Conservation (phyloP, 2,329 filamentous ascomycete genomes). For the Colletotrichum orchidophilum region DNA sequence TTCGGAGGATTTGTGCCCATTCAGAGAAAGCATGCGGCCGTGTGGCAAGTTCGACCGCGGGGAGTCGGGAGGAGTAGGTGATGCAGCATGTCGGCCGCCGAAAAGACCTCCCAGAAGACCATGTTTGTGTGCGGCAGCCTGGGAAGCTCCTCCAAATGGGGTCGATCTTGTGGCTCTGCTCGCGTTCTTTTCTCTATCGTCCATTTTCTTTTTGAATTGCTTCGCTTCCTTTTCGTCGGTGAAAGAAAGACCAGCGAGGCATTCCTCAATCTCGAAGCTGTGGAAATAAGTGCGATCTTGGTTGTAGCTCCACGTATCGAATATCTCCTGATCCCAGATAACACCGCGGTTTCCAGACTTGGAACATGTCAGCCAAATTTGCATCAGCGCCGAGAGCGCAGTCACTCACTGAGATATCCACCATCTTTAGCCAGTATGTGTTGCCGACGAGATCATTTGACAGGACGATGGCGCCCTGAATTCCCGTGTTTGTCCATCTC, state of each 20-base stretch:
- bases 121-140: slow-evolving; percentile 52
- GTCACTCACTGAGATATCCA: slow-evolving; percentile 86
- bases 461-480: slow-evolving; percentile 91
- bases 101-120: slow-evolving; percentile 70
- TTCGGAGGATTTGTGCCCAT: slow-evolving; percentile 60
- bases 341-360: slow-evolving; percentile 83
- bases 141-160: slow-evolving; percentile 70
- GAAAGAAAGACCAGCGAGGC: slow-evolving; percentile 89
- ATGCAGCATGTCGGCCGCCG: slow-evolving; percentile 66
- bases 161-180: slow-evolving; percentile 86
- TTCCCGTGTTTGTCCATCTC: slow-evolving; percentile 92
- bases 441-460: slow-evolving; percentile 94
- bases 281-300: slow-evolving; percentile 98
- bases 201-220: slow-evolving; percentile 97
- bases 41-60: slow-evolving; percentile 54
- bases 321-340: slow-evolving; percentile 98
- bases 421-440: slow-evolving; percentile 97
- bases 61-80: slow-evolving; percentile 66
- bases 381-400: slow-evolving; percentile 21
- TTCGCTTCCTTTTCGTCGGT: slow-evolving; percentile 97
- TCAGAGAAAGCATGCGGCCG: slow-evolving; percentile 53
- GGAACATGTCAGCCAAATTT: slow-evolving; percentile 34
- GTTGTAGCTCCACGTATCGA: slow-evolving; percentile 93
- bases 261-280: slow-evolving; percentile 94
- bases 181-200: slow-evolving; percentile 94